Conservation (phyloP, 108 stramenopile species). For the Skeletonema potamos region DNA sequence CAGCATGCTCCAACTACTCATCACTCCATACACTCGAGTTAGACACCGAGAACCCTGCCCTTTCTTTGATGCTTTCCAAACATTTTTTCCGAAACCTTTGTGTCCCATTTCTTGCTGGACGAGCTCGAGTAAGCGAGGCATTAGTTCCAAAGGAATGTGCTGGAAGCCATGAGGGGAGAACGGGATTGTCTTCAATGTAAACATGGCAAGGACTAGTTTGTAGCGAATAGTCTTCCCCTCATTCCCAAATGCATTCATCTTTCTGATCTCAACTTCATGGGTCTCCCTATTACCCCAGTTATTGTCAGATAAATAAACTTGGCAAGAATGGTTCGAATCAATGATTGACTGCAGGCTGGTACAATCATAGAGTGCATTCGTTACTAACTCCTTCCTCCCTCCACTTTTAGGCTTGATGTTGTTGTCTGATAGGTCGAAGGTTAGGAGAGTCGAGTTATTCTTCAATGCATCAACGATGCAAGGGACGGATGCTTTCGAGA, state of each 20-base stretch:
- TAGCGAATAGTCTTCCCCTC: neutral
- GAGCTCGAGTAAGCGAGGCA: neutral
- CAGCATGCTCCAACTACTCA: neutral
- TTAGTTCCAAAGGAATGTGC: neutral
- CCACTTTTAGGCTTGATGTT: neutral
- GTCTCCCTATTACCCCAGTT: neutral
- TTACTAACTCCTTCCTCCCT: neutral
- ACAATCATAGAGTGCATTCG: neutral
- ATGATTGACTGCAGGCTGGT: neutral
- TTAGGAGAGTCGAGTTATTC: conserved; percentile 15
- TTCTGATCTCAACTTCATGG: neutral
- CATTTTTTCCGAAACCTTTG: neutral
- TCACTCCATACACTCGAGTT: neutral
- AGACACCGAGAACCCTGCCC: neutral
- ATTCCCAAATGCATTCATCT: neutral
- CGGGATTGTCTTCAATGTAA: neutral
- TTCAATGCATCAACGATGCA: conserved; percentile 9
- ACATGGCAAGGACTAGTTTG: neutral
- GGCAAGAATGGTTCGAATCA: neutral
- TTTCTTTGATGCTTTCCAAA: neutral
- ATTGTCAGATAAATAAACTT: neutral
- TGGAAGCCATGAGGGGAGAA: neutral
- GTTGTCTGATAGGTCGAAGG: neutral
- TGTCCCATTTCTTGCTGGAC: neutral
- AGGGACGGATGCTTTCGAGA: neutral